A percentile compares a stretch with the other conserved stretches of the same genome.
Conservation (phyloP, 169 alveolate species). For the Cryptosporidium muris region DNA sequence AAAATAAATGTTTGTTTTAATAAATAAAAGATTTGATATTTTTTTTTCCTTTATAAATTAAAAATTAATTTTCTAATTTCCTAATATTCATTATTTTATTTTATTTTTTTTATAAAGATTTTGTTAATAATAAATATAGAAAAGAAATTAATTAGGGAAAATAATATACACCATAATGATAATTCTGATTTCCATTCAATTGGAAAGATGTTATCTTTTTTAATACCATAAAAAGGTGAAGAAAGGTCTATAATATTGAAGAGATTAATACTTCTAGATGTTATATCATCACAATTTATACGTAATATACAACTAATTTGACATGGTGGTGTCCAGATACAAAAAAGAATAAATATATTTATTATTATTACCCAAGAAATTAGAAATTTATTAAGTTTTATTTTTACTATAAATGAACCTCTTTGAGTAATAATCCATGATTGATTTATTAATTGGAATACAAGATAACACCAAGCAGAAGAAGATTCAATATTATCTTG, state of each 20-base stretch:
- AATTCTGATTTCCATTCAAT: slow-evolving; percentile 41
- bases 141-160: slow-evolving; percentile 7
- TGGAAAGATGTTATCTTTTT: slow-evolving; percentile 37
- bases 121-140: background rate
- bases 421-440: slow-evolving; percentile 39
- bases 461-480: slow-evolving; percentile 64
- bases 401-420: slow-evolving; percentile 1
- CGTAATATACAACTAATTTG: slow-evolving; percentile 31
- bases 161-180: slow-evolving; percentile 34
- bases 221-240: slow-evolving; percentile 66
- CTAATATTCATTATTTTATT: background rate
- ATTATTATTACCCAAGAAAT: slow-evolving; percentile 28
- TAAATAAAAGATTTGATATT: background rate
- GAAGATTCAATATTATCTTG: slow-evolving; percentile 66
- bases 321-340: slow-evolving; percentile 52
- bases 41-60: no score
- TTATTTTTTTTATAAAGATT: background rate
- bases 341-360: slow-evolving; percentile 30
- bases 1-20: background rate
- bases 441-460: slow-evolving; percentile 51
- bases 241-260: slow-evolving; percentile 6
- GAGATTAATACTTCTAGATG: slow-evolving; percentile 10
- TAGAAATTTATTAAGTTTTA: slow-evolving; percentile 8
- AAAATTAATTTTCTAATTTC: no score
- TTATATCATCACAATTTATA: slow-evolving; percentile 53